Conservation (phyloP, 202 grass and related monocot species). For the Saccharum hybrid region DNA sequence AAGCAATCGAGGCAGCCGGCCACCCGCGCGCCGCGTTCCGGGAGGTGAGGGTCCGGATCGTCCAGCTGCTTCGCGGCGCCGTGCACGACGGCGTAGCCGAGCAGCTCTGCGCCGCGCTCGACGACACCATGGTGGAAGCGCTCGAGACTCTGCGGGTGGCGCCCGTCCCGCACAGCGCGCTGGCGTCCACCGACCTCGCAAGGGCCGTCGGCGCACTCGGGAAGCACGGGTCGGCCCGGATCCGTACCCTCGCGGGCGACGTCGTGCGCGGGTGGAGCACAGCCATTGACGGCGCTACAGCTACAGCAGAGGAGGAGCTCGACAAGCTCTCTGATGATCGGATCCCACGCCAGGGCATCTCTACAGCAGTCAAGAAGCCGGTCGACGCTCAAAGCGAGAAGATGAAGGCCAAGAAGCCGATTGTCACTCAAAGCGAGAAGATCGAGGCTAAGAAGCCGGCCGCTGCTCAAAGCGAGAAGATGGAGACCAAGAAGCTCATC, state of each 20-base stretch:
- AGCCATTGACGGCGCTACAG: background rate
- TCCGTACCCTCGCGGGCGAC: conserved; percentile 20
- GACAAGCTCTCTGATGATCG: no score
- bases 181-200: conserved; percentile 23
- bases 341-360: no score
- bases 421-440: no score
- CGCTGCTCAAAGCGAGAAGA: no score
- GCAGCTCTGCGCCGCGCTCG: conserved; percentile 23
- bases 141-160: conserved; percentile 7
- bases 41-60: background rate
- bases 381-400: no score
- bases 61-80: background rate
- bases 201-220: background rate
- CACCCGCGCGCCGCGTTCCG: background rate
- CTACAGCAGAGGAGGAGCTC: no score
- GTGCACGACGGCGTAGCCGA: conserved; percentile 20
- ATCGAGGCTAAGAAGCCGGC: no score
- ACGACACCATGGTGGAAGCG: conserved; percentile 16
- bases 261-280: conserved; percentile 12
- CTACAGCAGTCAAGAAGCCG: no score
- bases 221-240: conserved; percentile 17
- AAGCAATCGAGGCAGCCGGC: conserved; percentile 7
- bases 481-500: no score
- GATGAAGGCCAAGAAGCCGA: no score
- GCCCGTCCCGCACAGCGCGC: no score